Evolutionary conservation across 495 filamentous ascomycete genomes (phyloP), one percentile per base, ranked within the genome.

Genomic region (Hypoxylon subgilvum): DNA sequence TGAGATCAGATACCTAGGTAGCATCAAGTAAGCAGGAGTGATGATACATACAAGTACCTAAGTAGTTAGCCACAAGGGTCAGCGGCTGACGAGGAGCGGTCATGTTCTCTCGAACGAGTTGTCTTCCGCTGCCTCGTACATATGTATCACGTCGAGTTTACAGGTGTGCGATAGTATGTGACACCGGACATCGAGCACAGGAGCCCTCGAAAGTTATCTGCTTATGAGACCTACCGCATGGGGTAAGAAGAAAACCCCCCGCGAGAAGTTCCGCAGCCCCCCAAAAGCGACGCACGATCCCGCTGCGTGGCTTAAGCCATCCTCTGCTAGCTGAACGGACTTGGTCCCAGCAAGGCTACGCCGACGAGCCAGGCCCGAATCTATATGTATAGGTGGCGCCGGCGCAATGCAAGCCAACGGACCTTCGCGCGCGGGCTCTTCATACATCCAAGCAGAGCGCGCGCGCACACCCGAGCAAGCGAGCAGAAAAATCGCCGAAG

Each of bases 361-460:
- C 40, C 50, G 50, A 54, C 19, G 22, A 54, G 31, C 50, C 38
- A 54, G 31, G 10, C 31, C 39, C 31, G 31, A 45, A 38, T 28
- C 9, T 28, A 38, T 9, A n/a, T n/a, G n/a, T n/a, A n/a, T 21
- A 44, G n/a, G n/a, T 44, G 4, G 27, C 21, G 21, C 22, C 40
- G 30, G 30, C 19, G 50, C 19, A n/a, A 28, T 39, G 28, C 7
- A 23, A 9, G 22, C 1, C 46, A 31, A 21, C 36, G 25, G 40
- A 36, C 28, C 16, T 13, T 25, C n/a, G n/a, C n/a, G n/a, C n/a
- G n/a, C n/a, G n/a, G n/a, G n/a, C n/a, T n/a, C n/a, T 32, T 46
- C 17, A 22, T 40, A 57, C 16, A 18, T 13, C 13, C 31, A 2
- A 5, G 31, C 31, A 12, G 3, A 34, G n/a, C n/a, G n/a, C n/a